Conservation (phyloP, 2,329 filamentous ascomycete genomes). For the Chrysoporthe deuterocubensis region DNA sequence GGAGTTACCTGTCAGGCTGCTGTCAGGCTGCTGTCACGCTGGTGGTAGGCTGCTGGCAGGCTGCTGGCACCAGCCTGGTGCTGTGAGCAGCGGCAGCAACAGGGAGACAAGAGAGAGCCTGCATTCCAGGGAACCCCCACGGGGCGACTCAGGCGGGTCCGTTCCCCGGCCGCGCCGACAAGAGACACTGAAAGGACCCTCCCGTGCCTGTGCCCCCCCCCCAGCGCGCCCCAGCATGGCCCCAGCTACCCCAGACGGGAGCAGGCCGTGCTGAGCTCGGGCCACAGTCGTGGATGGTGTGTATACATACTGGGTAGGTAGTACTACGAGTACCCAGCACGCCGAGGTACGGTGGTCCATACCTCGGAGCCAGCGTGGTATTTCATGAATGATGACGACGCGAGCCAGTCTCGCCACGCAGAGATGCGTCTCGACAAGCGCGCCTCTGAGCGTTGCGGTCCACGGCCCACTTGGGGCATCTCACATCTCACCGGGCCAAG, state of each 20-base stretch:
- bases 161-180: neutral
- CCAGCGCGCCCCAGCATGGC: too few relatives aligned
- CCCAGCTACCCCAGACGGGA: constrained; percentile 1
- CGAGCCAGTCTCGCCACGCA: neutral
- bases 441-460: neutral
- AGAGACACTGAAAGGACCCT: neutral
- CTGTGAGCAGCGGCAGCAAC: neutral
- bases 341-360: neutral
- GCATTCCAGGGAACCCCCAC: neutral
- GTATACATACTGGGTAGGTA: too few relatives aligned
- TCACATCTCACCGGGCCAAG: neutral
- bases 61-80: neutral
- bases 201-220: too few relatives aligned
- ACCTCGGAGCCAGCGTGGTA: neutral
- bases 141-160: neutral
- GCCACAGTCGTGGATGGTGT: neutral
- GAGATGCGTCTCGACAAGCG: neutral
- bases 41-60: neutral
- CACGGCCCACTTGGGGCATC: neutral
- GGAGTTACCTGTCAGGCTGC: neutral
- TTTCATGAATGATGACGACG: neutral
- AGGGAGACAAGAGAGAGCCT: neutral
- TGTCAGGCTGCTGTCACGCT: neutral
- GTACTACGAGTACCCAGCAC: too few relatives aligned
- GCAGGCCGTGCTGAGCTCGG: neutral